Percentiles rank a stretch among this genome's conserved stretches.
Conservation (phyloP, 257 asterid genomes). For the Solanum microdontum region DNA sequence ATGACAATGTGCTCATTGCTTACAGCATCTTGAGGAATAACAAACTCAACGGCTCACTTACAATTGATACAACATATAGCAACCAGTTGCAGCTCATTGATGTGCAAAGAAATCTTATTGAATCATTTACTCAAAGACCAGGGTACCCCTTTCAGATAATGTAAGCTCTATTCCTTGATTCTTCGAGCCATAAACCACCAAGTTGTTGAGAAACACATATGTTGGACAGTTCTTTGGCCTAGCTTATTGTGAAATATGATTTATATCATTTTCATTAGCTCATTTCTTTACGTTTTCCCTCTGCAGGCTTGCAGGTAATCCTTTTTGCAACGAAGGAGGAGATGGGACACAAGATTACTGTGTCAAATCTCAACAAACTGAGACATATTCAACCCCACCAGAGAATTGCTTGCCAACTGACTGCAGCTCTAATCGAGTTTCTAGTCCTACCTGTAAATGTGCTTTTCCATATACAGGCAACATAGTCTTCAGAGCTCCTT, state of each 20-base stretch:
- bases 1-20: background rate
- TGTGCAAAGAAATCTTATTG: conserved; percentile 28
- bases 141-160: conserved; percentile 23
- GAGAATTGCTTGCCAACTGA: conserved; percentile 31
- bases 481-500: conserved; percentile 60
- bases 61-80: conserved; percentile 7
- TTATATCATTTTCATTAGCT: background rate
- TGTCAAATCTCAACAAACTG: conserved; percentile 14
- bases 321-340: conserved; percentile 37
- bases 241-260: background rate
- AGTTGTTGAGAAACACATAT: background rate
- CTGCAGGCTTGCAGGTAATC: conserved; percentile 55
- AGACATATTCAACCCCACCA: conserved; percentile 36
- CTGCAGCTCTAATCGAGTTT: conserved; percentile 30
- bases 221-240: background rate
- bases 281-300: background rate
- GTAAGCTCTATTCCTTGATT: conserved; percentile 20
- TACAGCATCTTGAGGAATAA: conserved; percentile 42
- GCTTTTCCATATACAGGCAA: conserved; percentile 64
- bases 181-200: background rate
- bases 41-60: conserved; percentile 8
- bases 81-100: conserved; percentile 10
- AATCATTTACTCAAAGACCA: conserved; percentile 23
- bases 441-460: conserved; percentile 72
- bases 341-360: conserved; percentile 26